phyloP scores from a whole-genome alignment of 1,139 yeast species.

The Suhomyces panamericanus region DNA sequence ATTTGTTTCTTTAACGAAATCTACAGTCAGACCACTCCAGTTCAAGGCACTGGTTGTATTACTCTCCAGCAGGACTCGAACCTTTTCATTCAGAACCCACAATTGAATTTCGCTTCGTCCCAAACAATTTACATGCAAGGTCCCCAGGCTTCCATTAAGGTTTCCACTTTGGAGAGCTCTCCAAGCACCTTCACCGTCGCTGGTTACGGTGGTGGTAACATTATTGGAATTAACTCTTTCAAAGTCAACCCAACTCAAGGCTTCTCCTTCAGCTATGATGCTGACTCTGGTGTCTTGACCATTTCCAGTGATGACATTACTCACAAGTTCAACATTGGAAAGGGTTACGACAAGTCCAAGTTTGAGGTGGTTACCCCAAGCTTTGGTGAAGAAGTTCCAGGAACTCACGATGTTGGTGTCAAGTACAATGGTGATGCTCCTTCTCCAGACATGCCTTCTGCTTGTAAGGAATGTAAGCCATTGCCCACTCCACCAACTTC shows the following conservation, averaged over 20 bases:
- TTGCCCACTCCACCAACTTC: constrained; percentile 2
- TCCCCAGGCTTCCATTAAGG: constrained; percentile 21
- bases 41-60: constrained; percentile 33
- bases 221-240: constrained; percentile 24
- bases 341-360: constrained; percentile 20
- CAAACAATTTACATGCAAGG: constrained; percentile 28
- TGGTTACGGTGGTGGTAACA: constrained; percentile 35
- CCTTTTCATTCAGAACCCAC: constrained; percentile 21
- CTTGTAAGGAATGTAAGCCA: constrained; percentile 14
- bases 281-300: constrained; percentile 20
- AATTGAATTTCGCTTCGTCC: constrained; percentile 17
- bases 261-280: constrained; percentile 12
- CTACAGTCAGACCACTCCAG: constrained; percentile 27
- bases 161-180: constrained; percentile 19
- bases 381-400: constrained; percentile 14
- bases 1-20: constrained; percentile 30
- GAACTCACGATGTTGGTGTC: constrained; percentile 18
- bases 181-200: constrained; percentile 27
- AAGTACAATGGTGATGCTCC: constrained; percentile 21
- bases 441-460: constrained; percentile 18
- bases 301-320: constrained; percentile 8
- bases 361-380: constrained; percentile 18
- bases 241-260: constrained; percentile 1
- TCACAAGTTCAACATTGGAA: constrained; percentile 21
- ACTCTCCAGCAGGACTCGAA: constrained; percentile 24